Evolutionary conservation across 2,329 filamentous ascomycete species (phyloP), one percentile per base, ranked within the genome.

Genomic region (Colletotrichum karsti): DNA sequence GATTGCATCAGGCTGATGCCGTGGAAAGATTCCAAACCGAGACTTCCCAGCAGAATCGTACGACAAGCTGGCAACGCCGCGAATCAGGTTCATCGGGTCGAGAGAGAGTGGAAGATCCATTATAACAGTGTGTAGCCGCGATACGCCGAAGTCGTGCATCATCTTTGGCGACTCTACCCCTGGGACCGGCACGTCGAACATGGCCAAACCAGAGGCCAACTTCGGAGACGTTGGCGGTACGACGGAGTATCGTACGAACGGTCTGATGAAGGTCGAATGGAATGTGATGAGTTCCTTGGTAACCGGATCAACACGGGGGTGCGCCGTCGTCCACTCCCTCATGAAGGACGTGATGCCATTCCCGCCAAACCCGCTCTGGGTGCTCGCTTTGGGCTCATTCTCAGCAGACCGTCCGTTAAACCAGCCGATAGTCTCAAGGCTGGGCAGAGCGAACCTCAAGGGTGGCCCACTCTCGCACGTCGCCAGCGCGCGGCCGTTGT

Each of bases 71-170:
- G 88, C 86, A 53, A 82, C 81, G 69, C 87, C 87, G 64, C 80
- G 86, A 1, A 85, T 73, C 28, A 90, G 80, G 65, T 92, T 92
- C 42, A 88, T 74, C 0, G 90, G 90, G 66, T 92, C 87, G 1
- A 93, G 80, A 0, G 87, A 88, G 0, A 93, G 80, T 0, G 91
- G 91, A 9, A 93, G 81, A 72, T 93, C 91, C 78, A 93, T 85
- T 62, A 93, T 91, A 39, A 93, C 79, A 0, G 90, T 92, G 72
- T 92, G 85, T 5, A 74, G 76, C 5, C 79, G 82, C 2, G 90
- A 91, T 2, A 91, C 90, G 13, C 91, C 91, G 77, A 93, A 93
- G 75, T 93, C 91, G 74, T 93, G 91, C 90, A 93, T 93, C 85
- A 93, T 91, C 74, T 91, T 92, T 2, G 90, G 87, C 1, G 87